A percentile compares a stretch with the other conserved stretches of the same genome.
phyloP scores from a whole-genome alignment of 108 stramenopile species.

The Cyclotella atomus region DNA sequence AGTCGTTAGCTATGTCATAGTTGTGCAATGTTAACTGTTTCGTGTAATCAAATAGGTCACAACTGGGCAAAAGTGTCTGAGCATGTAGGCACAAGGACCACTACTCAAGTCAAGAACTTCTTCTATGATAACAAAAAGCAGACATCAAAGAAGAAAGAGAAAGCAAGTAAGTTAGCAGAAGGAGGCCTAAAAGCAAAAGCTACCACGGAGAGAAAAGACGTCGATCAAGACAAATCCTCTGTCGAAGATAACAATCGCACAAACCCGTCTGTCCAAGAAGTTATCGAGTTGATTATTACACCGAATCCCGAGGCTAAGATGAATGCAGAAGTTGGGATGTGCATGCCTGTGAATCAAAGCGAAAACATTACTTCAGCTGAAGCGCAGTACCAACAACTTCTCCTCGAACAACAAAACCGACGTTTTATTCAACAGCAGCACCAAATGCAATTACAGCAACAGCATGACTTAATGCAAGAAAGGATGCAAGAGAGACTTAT shows the following conservation, averaged over 20 bases:
- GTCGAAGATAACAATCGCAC: background rate
- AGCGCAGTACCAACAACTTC: constrained; percentile 39
- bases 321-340: background rate
- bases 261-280: background rate
- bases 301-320: background rate
- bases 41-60: constrained; percentile 13
- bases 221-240: background rate
- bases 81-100: constrained; percentile 74
- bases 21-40: background rate
- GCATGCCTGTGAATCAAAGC: constrained; percentile 7
- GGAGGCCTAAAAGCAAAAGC: constrained; percentile 4
- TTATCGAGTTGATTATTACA: background rate
- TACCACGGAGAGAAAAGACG: background rate
- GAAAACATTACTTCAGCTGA: constrained; percentile 8
- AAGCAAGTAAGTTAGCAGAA: constrained; percentile 16
- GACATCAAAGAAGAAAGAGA: constrained; percentile 47
- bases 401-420: constrained; percentile 18
- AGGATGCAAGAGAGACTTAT: constrained; percentile 6
- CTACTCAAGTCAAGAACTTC: constrained; percentile 86
- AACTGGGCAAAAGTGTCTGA: constrained; percentile 70
- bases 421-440: constrained; percentile 22
- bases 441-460: constrained; percentile 40
- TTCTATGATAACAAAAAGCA: constrained; percentile 89
- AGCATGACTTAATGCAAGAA: constrained; percentile 14
- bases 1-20: background rate